Base-by-base conservation (phyloP, 2,329 filamentous ascomycete species). In the Pseudocercospora ulei region DNA sequence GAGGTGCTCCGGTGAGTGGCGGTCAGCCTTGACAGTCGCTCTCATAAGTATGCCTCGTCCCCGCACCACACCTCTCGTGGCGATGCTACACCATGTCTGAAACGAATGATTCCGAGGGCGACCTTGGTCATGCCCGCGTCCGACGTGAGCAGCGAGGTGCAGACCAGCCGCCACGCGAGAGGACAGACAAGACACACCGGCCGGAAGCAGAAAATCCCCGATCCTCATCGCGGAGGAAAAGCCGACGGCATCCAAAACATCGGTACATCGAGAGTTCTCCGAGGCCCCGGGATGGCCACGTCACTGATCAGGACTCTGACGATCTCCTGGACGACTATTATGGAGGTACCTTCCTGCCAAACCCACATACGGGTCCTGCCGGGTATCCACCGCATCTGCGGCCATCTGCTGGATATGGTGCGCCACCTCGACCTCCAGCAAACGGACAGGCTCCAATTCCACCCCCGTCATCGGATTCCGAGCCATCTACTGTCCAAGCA, bases 301-400 rank as follows among this genome's bases (percentile, higher is more conserved):
- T 23, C 18, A 33, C 33, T 18, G 38, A 35, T 23, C 38, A 45
- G 39, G 38, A 45, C 18, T 38, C 33, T 3, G 42, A 45, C 14
- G 38, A 45, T 38, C 24, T 42, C 4, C 39, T 45, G 3, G 39
- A 41, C 17, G 42, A 45, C 14, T 45, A 41, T 25, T 45, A 41
- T 30, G 42, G 38, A 6, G 38, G 42, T 12, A 18, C 24, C 16
- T 26, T 26, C 19, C 5, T 19, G 9, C 20, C 25, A 18, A 29
- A 27, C 9, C 12, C 19, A 20, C 14, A 16, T 26, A n/a, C 17
- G 20, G n/a, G n/a, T n/a, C 2, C 20, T 14, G 19, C 16, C 19
- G 3, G 13, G 24, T 30, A 26, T 30, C 22, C 34, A n/a, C 25
- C 25, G 20, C 39, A 34, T n/a, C 26, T 25, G 7, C 18, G 34